A percentile compares a stretch with the other conserved stretches of the same genome.
phyloP scores from a whole-genome alignment of 2,329 filamentous ascomycete genomes.

The Sporothrix curviconia region DNA sequence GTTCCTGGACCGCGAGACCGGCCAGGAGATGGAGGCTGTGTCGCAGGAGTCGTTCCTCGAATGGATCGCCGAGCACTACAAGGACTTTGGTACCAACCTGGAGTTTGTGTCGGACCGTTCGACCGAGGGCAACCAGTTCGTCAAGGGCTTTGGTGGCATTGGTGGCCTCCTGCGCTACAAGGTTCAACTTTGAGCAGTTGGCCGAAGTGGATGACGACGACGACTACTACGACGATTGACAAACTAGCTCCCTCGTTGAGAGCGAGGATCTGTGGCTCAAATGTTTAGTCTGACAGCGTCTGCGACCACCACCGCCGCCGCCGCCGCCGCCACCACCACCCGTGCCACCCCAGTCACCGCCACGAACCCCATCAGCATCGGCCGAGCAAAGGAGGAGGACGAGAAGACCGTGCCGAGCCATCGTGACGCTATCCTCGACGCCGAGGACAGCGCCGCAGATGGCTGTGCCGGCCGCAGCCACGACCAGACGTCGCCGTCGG shows the following conservation, averaged over 20 bases:
- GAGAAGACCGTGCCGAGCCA: background rate
- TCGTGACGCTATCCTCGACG: background rate
- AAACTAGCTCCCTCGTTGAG: conserved; percentile 75
- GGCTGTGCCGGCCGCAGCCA: background rate
- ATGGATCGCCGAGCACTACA: conserved; percentile 98
- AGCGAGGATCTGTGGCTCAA: conserved; percentile 73
- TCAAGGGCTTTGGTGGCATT: conserved; percentile 98
- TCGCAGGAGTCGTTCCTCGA: conserved; percentile 92
- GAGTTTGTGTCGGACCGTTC: conserved; percentile 98
- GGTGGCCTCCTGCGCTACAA: conserved; percentile 97
- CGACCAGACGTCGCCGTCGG: background rate
- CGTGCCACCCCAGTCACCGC: background rate
- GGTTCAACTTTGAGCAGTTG: conserved; percentile 99
- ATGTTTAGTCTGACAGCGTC: conserved; percentile 40
- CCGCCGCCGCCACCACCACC: conserved; percentile 8
- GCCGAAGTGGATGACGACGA: conserved; percentile 86
- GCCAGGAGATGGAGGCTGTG: conserved; percentile 93
- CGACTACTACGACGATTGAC: conserved; percentile 92
- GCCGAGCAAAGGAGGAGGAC: background rate
- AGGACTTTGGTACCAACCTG: conserved; percentile 89
- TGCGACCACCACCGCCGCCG: conserved; percentile 20
- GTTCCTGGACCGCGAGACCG: conserved; percentile 93
- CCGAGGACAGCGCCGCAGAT: background rate
- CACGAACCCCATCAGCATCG: background rate
- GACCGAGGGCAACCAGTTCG: conserved; percentile 98